Evolutionary conservation across 2,329 filamentous ascomycete species (phyloP).

Genomic region (Aureobasidium sp.): DNA sequence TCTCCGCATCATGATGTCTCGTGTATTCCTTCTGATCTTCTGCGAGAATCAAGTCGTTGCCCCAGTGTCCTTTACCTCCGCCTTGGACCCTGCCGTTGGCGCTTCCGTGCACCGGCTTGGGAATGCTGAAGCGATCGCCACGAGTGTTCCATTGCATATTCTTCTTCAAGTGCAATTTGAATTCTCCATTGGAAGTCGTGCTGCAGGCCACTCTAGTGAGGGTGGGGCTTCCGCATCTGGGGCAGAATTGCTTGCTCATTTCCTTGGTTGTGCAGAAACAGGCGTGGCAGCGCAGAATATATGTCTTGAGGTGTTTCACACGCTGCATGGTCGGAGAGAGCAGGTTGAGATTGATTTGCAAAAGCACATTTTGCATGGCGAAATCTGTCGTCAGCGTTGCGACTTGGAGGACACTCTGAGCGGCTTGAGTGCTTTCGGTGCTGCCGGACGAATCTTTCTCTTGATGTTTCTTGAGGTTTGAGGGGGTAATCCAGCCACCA

Average conservation of each 20-base stretch:
- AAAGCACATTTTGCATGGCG: conserved; percentile 93
- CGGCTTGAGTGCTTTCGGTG: conserved; percentile 39
- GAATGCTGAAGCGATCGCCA: conserved; percentile 86
- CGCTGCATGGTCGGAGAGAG: conserved; percentile 71
- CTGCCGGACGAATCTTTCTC: conserved; percentile 52
- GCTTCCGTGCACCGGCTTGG: conserved; percentile 77
- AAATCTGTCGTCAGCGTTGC: conserved; percentile 94
- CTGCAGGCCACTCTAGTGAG: conserved; percentile 80
- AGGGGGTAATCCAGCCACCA: conserved; percentile 82
- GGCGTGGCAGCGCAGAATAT: conserved; percentile 86
- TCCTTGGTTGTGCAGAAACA: conserved; percentile 83
- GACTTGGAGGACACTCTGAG: conserved; percentile 66
- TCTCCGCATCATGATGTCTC: conserved; percentile 55
- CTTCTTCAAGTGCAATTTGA: conserved; percentile 80
- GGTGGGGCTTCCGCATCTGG: conserved; percentile 79
- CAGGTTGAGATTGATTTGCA: conserved; percentile 90
- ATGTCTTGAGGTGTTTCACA: conserved; percentile 79
- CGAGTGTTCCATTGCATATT: conserved; percentile 96
- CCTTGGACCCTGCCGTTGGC: conserved; percentile 66
- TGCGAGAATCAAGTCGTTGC: conserved; percentile 71
- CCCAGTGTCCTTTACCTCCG: conserved; percentile 84
- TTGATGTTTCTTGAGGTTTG: conserved; percentile 82
- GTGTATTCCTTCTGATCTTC: conserved; percentile 96
- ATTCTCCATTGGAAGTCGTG: conserved; percentile 71
- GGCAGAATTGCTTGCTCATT: conserved; percentile 86